Evolutionary conservation across 805 yeast genomes (phyloP).

Genomic region (Candida michaelii): DNA sequence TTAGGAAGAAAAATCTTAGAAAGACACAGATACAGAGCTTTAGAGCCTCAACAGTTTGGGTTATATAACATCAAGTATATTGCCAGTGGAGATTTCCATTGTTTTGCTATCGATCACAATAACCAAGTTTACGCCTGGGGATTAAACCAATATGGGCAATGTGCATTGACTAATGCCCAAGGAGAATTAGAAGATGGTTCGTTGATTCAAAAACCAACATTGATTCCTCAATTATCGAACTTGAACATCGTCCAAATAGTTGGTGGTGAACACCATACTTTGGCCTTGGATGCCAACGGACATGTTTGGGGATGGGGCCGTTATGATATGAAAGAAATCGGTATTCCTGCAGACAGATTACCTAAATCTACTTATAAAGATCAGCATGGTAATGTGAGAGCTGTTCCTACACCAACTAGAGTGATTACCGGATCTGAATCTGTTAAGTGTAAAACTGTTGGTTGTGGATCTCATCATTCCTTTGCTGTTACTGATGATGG

Average conservation of each 20-base stretch:
- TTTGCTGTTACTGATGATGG: conserved; percentile 85
- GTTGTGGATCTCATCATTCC: conserved; percentile 92
- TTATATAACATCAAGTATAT: conserved; percentile 74
- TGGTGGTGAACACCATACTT: conserved; percentile 94
- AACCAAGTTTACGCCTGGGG: conserved; percentile 90
- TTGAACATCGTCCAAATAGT: conserved; percentile 61
- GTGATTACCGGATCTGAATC: conserved; percentile 40
- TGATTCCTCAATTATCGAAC: conserved; percentile 61
- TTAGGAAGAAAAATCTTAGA: conserved; percentile 83
- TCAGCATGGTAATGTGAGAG: conserved; percentile 75
- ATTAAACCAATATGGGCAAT: conserved; percentile 93
- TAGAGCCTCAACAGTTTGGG: conserved; percentile 83
- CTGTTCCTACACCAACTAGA: conserved; percentile 82
- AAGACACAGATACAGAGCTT: conserved; percentile 68
- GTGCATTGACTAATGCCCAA: conserved; percentile 65
- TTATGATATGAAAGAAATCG: conserved; percentile 90
- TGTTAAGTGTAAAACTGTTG: conserved; percentile 44
- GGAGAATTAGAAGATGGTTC: conserved; percentile 84
- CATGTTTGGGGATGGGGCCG: conserved; percentile 85
- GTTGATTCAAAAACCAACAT: conserved; percentile 72
- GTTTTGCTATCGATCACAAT: conserved; percentile 81
- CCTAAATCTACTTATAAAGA: conserved; percentile 78
- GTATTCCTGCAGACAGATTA: conserved; percentile 63
- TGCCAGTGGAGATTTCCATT: conserved; percentile 93
- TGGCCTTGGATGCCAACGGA: conserved; percentile 73